phyloP scores from a whole-genome alignment of 2,329 filamentous ascomycete species.

The Colletotrichum zoysiae region DNA sequence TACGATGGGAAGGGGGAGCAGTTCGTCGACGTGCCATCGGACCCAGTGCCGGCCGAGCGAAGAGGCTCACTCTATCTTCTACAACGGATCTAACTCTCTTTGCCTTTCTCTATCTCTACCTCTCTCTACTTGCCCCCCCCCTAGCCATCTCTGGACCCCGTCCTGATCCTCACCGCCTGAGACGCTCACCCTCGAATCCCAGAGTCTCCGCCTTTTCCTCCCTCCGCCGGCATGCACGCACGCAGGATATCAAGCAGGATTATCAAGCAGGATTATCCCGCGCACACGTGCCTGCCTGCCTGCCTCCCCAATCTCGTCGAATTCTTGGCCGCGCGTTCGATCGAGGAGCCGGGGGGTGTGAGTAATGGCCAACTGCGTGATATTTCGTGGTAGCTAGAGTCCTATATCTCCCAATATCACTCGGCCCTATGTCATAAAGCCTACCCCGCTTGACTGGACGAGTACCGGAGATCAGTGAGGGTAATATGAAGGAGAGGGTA shows the following conservation, averaged over 20 bases:
- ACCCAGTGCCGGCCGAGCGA: neutral
- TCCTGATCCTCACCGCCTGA: neutral
- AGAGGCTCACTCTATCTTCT: neutral
- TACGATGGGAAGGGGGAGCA: neutral
- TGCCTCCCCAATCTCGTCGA: neutral
- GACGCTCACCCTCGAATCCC: neutral
- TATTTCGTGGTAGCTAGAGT: neutral
- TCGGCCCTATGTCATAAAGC: neutral
- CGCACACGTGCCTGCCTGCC: neutral
- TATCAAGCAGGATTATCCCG: neutral
- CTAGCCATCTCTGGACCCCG: neutral
- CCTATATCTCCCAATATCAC: too few relatives aligned
- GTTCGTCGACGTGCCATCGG: neutral
- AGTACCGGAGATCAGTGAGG: neutral
- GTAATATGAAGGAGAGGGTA: neutral
- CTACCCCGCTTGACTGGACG: neutral
- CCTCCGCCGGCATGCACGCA: neutral
- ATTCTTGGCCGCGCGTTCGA: neutral
- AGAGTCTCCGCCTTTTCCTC: neutral
- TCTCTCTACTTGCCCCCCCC: neutral
- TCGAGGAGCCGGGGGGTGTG: neutral
- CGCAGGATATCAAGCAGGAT: too few relatives aligned
- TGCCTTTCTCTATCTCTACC: neutral
- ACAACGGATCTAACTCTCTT: neutral
- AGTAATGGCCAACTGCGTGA: neutral